phyloP scores from a whole-genome alignment of 2,329 filamentous ascomycete species.

The Madurella fahalii region DNA sequence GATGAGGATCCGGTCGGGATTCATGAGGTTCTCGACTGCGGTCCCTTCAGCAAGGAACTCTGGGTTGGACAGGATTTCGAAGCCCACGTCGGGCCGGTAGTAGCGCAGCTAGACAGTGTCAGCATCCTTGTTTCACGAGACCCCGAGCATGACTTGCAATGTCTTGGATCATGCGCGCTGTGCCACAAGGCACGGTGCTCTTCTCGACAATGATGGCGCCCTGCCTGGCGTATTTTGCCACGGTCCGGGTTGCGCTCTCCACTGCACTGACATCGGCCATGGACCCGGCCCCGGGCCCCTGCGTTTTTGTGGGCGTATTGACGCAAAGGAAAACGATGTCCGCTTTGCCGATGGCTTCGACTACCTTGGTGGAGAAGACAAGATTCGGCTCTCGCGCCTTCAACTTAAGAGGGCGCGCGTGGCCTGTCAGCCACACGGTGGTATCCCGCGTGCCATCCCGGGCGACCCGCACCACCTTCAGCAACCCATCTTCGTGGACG shows the following conservation, averaged over 20 bases:
- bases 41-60: constrained; percentile 62
- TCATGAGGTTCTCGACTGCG: constrained; percentile 53
- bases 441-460: constrained; percentile 37
- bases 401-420: constrained; percentile 20
- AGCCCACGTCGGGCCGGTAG: constrained; percentile 43
- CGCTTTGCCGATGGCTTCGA: constrained; percentile 46
- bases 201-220: constrained; percentile 61
- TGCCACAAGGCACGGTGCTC: constrained; percentile 59
- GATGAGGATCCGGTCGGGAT: constrained; percentile 58
- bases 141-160: constrained; percentile 39
- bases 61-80: constrained; percentile 60
- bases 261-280: constrained; percentile 55
- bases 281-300: constrained; percentile 52
- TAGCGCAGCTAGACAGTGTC: constrained; percentile 25
- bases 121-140: neutral
- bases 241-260: constrained; percentile 50
- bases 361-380: constrained; percentile 54
- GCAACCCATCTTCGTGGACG: constrained; percentile 56
- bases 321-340: constrained; percentile 61
- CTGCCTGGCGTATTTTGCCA: constrained; percentile 49
- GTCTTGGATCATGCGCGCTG: constrained; percentile 52
- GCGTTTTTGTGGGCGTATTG: constrained; percentile 59
- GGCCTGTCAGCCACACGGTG: constrained; percentile 21
- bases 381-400: constrained; percentile 48
- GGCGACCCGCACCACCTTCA: constrained; percentile 47